Base-by-base conservation (phyloP, 805 yeast species). In the Saccharomycopsis fibuligera region DNA sequence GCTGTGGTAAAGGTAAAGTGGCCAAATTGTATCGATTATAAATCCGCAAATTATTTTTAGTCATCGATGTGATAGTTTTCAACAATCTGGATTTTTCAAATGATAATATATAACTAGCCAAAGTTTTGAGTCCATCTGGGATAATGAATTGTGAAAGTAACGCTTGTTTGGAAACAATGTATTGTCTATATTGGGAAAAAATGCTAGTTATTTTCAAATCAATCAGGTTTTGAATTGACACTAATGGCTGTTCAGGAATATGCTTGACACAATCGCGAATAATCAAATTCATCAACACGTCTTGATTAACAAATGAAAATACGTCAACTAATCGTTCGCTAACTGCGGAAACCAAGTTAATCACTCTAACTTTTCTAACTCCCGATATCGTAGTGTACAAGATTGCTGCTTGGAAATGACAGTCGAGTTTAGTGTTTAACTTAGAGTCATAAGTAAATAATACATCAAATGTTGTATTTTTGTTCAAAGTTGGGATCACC, bases 391-490 rank as follows among this genome's bases (percentile, higher is more conserved):
- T 85, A 0, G 97, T 90, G 62, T 89, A 91, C 48, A 93, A 68
- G 24, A 93, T 57, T 0, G 98, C 97, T 1, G 86, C 84, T 66
- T 93, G 99, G 69, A 91, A 87, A 62, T 88, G 93, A 21, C 87
- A 85, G 62, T 89, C 96, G 35, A 75, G 72, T 52, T 78, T 78
- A 1, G 84, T 70, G 50, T 81, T 77, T 30, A 88, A 68, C 52
- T 78, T 79, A 2, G 88, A 88, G 60, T 89, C 96, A 59, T 86
- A 84, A 41, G 73, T 74, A 58, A 91, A 78, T 45, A 87, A 72
- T 2, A 86, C 82, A 8, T 86, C 83, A 42, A 87, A 63, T 4
- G 83, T 73, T 40, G 84, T 82, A 55, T 86, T 80, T 16, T 74
- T 71, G 37, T 73, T 73, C 25, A 88, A 64, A 4, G 77, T 68